phyloP scores from a whole-genome alignment of 2,329 filamentous ascomycete genomes.

The Sclerotinia nivalis region DNA sequence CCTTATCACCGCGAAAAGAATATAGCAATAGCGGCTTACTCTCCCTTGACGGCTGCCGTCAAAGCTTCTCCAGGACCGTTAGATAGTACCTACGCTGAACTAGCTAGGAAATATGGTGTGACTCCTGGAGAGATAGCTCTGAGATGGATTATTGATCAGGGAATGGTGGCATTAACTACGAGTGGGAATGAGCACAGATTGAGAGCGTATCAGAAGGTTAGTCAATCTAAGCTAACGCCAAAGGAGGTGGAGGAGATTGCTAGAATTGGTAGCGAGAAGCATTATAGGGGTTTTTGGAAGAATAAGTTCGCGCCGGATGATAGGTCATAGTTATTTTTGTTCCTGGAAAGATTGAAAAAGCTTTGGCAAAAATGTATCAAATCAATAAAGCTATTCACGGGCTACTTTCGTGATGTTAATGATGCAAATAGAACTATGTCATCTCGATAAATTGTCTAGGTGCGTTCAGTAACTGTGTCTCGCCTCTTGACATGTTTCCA shows the following conservation, averaged over 20 bases:
- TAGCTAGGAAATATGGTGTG: conserved; percentile 61
- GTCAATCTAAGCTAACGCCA: conserved; percentile 58
- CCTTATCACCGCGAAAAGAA: conserved; percentile 57
- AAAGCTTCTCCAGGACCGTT: conserved; percentile 55
- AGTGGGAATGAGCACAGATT: conserved; percentile 59
- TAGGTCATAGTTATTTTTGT: conserved; percentile 40
- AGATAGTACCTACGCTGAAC: conserved; percentile 50
- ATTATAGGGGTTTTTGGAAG: conserved; percentile 61
- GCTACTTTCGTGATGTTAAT: too few relatives aligned
- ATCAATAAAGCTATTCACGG: too few relatives aligned
- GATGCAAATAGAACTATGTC: background rate
- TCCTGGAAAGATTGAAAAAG: background rate
- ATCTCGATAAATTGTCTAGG: background rate
- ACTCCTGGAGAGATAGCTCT: conserved; percentile 57
- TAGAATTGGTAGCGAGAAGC: conserved; percentile 58
- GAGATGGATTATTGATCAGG: conserved; percentile 62
- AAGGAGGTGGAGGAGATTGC: conserved; percentile 59
- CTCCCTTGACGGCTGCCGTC: conserved; percentile 54
- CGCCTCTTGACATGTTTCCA: background rate
- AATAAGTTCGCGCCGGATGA: conserved; percentile 56
- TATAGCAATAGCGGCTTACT: conserved; percentile 59
- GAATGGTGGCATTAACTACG: conserved; percentile 59
- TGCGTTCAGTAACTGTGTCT: background rate
- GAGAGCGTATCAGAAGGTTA: conserved; percentile 54
- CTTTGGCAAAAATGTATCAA: background rate